Conservation (phyloP, 139 green algal genomes). For the Chlorella sp. region DNA sequence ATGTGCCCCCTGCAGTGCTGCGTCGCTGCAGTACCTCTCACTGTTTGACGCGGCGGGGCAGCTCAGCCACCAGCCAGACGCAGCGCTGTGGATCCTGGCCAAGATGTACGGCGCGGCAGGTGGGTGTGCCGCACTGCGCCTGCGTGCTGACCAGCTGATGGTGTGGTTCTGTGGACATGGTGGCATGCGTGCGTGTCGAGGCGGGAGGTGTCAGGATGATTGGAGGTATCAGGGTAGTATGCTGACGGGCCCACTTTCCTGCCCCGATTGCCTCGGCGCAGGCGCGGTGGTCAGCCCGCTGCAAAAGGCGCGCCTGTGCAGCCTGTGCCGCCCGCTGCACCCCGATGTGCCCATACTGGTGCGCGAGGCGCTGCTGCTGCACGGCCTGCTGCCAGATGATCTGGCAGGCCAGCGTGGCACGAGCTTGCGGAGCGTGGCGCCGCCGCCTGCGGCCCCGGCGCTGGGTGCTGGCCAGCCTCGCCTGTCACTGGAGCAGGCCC, state of each 20-base stretch:
- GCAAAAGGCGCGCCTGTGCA: conserved; percentile 12
- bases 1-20: not conserved
- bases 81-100: not conserved
- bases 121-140: not conserved
- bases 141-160: too few species aligned
- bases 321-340: not conserved
- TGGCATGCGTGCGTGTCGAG: too few species aligned
- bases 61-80: not conserved
- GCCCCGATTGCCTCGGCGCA: not conserved
- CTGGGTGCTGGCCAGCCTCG: not conserved
- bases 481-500: not conserved
- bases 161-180: too few species aligned
- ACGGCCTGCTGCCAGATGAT: not conserved
- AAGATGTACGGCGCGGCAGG: not conserved
- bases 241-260: too few species aligned
- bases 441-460: too few species aligned
- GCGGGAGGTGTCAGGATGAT: too few species aligned
- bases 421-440: too few species aligned
- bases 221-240: too few species aligned
- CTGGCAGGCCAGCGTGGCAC: too few species aligned
- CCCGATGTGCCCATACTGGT: not conserved
- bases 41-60: conserved; percentile 2
- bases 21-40: conserved; percentile 6
- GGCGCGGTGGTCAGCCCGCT: not conserved
- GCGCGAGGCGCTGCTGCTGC: not conserved